These are phyloP conservation scores for Leccinum cinnamomeum DNA, from an alignment of 1,284 basidiomycete genomes.

Conservation along the genomic window DNA sequence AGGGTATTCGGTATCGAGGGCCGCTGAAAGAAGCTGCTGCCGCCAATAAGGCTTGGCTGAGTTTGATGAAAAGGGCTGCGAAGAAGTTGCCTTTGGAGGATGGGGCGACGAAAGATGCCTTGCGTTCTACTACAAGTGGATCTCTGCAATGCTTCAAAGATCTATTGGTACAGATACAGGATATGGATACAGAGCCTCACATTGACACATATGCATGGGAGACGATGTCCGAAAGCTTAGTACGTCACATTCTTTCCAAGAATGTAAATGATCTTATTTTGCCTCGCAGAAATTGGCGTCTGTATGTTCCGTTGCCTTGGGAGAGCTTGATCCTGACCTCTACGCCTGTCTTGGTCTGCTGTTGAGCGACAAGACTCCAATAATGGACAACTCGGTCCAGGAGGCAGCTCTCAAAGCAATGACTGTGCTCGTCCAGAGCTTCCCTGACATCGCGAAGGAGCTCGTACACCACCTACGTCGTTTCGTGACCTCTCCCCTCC, in stretches of 20 bases:
- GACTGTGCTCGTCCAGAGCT: constrained; percentile 82
- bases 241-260: constrained; percentile 27
- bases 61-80: constrained; percentile 56
- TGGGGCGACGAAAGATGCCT: constrained; percentile 42
- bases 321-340: constrained; percentile 68
- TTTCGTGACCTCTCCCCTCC: constrained; percentile 86
- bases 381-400: constrained; percentile 80
- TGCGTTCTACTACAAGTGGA: constrained; percentile 54
- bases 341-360: constrained; percentile 73
- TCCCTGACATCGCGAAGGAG: constrained; percentile 73
- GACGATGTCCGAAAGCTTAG: constrained; percentile 83
- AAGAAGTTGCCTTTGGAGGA: constrained; percentile 35
- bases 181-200: constrained; percentile 75
- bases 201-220: constrained; percentile 86
- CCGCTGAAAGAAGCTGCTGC: constrained; percentile 69
- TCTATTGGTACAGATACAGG: constrained; percentile 71
- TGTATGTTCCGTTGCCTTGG: constrained; percentile 76
- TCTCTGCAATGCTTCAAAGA: constrained; percentile 75
- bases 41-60: constrained; percentile 77
- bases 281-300: constrained; percentile 80
- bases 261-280: not conserved
- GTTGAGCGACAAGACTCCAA: constrained; percentile 79
- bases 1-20: constrained; percentile 32
- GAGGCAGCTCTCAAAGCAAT: constrained; percentile 84
- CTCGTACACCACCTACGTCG: constrained; percentile 84